phyloP scores from a whole-genome alignment of 2,329 filamentous ascomycete species.

The Metarhizium humberi region DNA sequence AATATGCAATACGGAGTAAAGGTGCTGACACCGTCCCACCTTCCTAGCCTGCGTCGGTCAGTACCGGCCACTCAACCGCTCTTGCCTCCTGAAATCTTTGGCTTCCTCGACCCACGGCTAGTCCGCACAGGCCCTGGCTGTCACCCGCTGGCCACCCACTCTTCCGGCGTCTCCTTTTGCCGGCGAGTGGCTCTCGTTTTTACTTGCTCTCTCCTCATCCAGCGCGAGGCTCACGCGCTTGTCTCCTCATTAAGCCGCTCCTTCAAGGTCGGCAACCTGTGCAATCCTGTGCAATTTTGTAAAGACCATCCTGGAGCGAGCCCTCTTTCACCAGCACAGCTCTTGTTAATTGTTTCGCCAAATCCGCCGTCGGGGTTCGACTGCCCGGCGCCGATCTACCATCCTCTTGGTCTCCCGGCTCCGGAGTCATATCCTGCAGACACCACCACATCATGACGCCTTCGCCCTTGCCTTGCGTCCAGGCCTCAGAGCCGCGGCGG shows the following conservation, averaged over 20 bases:
- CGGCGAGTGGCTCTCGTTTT: not conserved
- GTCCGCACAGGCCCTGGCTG: slow-evolving; percentile 1
- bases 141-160: slow-evolving; percentile 1
- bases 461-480: slow-evolving; percentile 23
- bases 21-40: not conserved
- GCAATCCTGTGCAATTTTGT: not conserved
- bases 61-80: not conserved
- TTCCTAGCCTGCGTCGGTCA: not conserved
- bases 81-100: not conserved
- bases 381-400: slow-evolving; percentile 2
- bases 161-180: slow-evolving; percentile 6
- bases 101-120: not conserved
- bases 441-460: slow-evolving; percentile 24
- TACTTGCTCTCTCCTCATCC: slow-evolving; percentile 3
- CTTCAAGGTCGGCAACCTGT: slow-evolving; percentile 1
- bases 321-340: not conserved
- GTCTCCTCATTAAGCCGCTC: slow-evolving; percentile 2
- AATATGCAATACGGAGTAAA: not conserved
- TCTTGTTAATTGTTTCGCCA: not conserved
- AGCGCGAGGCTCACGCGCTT: slow-evolving; percentile 11
- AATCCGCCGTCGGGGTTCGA: not conserved
- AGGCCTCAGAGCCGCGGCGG: slow-evolving; percentile 27
- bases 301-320: not conserved
- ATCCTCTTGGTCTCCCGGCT: slow-evolving; percentile 6
- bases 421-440: slow-evolving; percentile 4